Evolutionary conservation across 1,284 basidiomycete species (phyloP).

Genomic region (Kwoniella shivajii): DNA sequence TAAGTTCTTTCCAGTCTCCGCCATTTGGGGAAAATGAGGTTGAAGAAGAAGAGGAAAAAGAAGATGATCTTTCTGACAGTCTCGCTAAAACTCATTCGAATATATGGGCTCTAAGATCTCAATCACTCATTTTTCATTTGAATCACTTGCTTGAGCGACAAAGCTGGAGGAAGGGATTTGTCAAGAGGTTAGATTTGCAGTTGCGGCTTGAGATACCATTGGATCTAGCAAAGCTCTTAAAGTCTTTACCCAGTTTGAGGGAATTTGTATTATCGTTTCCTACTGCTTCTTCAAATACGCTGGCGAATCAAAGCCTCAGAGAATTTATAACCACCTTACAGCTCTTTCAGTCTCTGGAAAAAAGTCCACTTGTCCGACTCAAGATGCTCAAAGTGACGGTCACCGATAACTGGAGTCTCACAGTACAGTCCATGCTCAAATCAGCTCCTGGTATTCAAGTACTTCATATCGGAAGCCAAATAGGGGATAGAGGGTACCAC

Average conservation of each 20-base stretch:
- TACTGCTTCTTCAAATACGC: not conserved
- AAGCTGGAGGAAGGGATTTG: not conserved
- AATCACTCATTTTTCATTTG: not conserved
- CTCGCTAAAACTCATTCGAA: not conserved
- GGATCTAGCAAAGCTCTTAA: not conserved
- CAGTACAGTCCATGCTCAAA: not conserved
- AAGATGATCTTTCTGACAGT: not conserved
- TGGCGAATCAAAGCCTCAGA: not conserved
- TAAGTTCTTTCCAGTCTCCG: not conserved
- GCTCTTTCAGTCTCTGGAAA: not conserved
- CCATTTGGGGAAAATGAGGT: not conserved
- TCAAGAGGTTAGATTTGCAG: not conserved
- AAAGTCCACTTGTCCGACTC: not conserved
- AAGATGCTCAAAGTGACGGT: not conserved
- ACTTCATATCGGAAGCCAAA: not conserved
- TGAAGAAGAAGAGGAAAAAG: not conserved
- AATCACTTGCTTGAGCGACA: not conserved
- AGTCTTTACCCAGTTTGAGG: not conserved
- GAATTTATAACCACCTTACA: not conserved
- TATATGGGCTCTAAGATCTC: not conserved
- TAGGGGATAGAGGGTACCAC: not conserved
- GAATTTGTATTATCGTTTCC: not conserved
- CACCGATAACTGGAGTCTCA: not conserved
- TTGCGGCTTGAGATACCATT: not conserved
- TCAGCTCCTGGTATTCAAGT: conserved; percentile 2